Base-by-base conservation (phyloP, 2,329 filamentous ascomycete species). In the Ophiocordyceps robertsii region DNA sequence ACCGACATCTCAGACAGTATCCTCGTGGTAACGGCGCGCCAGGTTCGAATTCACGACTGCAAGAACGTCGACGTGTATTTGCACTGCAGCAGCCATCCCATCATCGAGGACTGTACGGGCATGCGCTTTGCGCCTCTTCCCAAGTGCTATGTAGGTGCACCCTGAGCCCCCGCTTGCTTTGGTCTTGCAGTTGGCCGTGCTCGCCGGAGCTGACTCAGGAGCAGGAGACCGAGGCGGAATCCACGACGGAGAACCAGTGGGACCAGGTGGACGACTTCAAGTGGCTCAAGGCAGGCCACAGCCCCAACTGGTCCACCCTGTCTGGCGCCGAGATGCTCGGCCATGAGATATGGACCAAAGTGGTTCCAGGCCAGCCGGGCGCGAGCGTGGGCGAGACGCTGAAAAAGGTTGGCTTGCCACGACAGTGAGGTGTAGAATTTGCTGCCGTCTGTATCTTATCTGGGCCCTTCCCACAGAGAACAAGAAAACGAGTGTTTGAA, bases 221-320 rank as follows among this genome's bases (percentile, higher is more conserved):
- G n/a, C 32, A 58, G 54, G 44, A 47, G 36, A 54, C 49, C 7
- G 53, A 57, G 29, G 53, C 54, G 6, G 60, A 63, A n/a, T 40
- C 51, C 32, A 38, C 47, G 6, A 49, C 55, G 4, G 63, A 63
- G 44, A 90, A 94, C 57, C 75, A 83, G 53, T 98, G 87, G 86
- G 75, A 89, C 52, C 79, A 92, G 54, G 84, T 96, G 14, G 86
- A 96, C 59, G 92, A 98, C 60, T 98, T 98, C 70, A 94, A 94
- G 64, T 96, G 92, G 92, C 73, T 95, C 48, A 93, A 89, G 61
- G 71, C 75, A 14, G 86, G 84, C 44, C 77, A 77, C 29, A 95
- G 86, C 56, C 92, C 92, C 2, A 89, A 98, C 57, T 98, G 90
- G 87, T 75, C 69, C 30, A 62, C 86, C 3, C 52, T 96, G 19